Conservation (phyloP, 164 flowering plant species). For the Tinospora cordifolia region DNA sequence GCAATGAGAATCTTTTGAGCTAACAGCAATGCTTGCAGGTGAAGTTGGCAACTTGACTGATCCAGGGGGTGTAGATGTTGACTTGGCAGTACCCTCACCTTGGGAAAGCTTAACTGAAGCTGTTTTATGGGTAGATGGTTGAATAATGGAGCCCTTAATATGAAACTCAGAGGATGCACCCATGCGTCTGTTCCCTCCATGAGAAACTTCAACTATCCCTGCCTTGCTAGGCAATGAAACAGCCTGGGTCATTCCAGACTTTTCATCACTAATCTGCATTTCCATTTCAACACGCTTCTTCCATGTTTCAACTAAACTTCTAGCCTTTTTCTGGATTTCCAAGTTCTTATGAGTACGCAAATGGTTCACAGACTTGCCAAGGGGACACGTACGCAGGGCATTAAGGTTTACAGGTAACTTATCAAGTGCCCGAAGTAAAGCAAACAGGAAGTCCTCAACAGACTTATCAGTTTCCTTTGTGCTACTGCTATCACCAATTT, state of each 20-base stretch:
- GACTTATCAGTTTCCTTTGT: conserved; percentile 65
- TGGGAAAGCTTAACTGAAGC: conserved; percentile 34
- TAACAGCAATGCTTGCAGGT: conserved; percentile 17
- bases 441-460: conserved; percentile 75
- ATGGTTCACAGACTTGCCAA: conserved; percentile 88
- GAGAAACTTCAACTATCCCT: conserved; percentile 45
- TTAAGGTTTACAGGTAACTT: conserved; percentile 86
- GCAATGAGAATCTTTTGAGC: conserved; percentile 24
- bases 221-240: conserved; percentile 58
- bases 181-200: conserved; percentile 45
- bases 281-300: conserved; percentile 95
- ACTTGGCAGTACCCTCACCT: conserved; percentile 27
- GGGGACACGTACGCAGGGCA: conserved; percentile 69
- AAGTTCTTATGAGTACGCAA: conserved; percentile 50
- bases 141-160: conserved; percentile 42
- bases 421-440: conserved; percentile 85
- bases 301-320: conserved; percentile 92
- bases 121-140: conserved; percentile 47
- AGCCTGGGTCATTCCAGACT: conserved; percentile 53
- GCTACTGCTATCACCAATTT: conserved; percentile 50
- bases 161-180: conserved; percentile 51
- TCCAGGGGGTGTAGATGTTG: conserved; percentile 42
- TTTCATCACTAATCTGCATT: conserved; percentile 74
- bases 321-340: conserved; percentile 61
- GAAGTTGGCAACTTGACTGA: conserved; percentile 31